Evolutionary conservation across 2,329 filamentous ascomycete species (phyloP).

Genomic region (Cryphonectria radicalis): DNA sequence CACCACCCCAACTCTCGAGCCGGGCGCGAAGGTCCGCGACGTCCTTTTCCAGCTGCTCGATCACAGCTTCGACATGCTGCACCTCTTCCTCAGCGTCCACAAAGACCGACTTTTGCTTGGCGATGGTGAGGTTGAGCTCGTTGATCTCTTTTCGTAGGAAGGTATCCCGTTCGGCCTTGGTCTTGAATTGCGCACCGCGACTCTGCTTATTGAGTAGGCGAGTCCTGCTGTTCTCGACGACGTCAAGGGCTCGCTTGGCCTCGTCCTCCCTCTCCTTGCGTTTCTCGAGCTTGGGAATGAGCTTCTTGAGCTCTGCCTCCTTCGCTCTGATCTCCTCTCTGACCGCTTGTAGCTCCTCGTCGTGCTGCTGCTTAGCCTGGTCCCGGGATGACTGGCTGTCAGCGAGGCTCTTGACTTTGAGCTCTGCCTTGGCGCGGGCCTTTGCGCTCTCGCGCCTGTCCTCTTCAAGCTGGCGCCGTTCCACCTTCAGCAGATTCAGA

Average conservation of each 20-base stretch:
- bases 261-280: constrained; percentile 74
- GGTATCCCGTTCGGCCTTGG: constrained; percentile 84
- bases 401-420: constrained; percentile 80
- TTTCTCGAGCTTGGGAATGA: constrained; percentile 78
- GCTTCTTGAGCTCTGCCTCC: constrained; percentile 72
- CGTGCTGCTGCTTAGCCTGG: constrained; percentile 71
- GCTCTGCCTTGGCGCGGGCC: constrained; percentile 79
- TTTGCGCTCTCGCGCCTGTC: constrained; percentile 85
- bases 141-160: constrained; percentile 82
- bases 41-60: constrained; percentile 73
- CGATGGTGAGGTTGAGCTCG: constrained; percentile 76
- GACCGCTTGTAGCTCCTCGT: constrained; percentile 72
- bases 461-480: constrained; percentile 85
- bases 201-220: constrained; percentile 92
- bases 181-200: constrained; percentile 83
- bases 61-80: constrained; percentile 69
- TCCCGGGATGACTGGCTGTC: constrained; percentile 82
- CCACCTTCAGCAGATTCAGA: constrained; percentile 81
- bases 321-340: constrained; percentile 75
- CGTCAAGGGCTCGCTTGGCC: constrained; percentile 72
- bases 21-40: constrained; percentile 71
- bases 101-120: constrained; percentile 80
- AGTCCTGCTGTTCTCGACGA: constrained; percentile 74
- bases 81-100: constrained; percentile 87
- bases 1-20: constrained; percentile 78